Evolutionary conservation across 495 filamentous ascomycete species (phyloP), one percentile per base, ranked within the genome.

Genomic region (Penicillium atrosanguineum): DNA sequence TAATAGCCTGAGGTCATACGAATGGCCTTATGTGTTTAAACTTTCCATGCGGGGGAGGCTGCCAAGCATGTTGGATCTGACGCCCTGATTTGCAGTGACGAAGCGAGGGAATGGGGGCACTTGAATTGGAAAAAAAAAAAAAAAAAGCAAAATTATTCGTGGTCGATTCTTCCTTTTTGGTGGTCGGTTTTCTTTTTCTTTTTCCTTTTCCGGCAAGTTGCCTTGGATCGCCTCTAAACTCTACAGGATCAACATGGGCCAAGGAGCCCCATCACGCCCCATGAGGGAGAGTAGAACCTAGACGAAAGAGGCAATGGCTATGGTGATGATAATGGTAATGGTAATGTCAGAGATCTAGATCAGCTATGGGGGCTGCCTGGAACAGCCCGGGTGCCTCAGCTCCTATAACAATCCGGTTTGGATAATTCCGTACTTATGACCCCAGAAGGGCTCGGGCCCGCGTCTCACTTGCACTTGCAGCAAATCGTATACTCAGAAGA

Each of bases 21-120:
- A 57, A 55, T 34, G 20, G 18, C 29, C 14, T 21, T 48, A 55
- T 51, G 47, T 31, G 44, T 50, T 53, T 60, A 67, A 59, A 60
- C 60, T 65, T 63, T 60, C n/a, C 53, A 70, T 70, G 65, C 65
- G 68, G 68, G 67, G 64, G 56, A 64, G 50, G 60, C 59, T 64
- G 67, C 68, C 68, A 64, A 65, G 63, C 59, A 60, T 62, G 59
- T 59, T 59, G 58, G 45, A 61, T 57, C 41, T 29, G 46, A 54
- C 36, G 43, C 49, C 56, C 59, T 70, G 65, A 70, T 69, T 67
- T 62, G 65, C 57, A 63, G 65, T 63, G 52, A 60, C 44, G 46
- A 65, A 59, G 50, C 44, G 57, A 59, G 49, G 50, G 41, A 54
- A 28, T 23, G 48, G 44, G 31, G 31, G 3, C 7, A 31, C 28